Evolutionary conservation across 176 grass and related monocot genomes (phyloP).

Genomic region (Elymus sibiricus): DNA sequence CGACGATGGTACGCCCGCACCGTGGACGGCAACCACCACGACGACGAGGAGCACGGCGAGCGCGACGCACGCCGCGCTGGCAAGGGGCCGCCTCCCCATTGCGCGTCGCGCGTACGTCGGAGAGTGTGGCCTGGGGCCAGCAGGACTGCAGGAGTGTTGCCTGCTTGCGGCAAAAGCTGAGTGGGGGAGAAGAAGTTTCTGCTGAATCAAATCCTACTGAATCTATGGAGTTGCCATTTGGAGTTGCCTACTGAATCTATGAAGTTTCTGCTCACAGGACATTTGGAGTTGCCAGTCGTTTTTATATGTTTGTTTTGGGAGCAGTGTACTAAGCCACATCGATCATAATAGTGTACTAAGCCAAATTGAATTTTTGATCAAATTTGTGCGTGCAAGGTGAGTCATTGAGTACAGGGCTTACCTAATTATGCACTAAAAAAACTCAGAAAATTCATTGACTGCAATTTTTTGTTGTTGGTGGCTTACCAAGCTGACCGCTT

Average conservation of each 20-base stretch:
- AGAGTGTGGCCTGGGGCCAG: not conserved
- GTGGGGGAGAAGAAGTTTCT: not conserved
- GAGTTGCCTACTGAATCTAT: not conserved
- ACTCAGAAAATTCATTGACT: too few relatives aligned
- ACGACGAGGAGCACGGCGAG: not conserved
- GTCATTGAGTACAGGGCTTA: too few relatives aligned
- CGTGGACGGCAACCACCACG: not conserved
- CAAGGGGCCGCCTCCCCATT: slow-evolving; percentile 20
- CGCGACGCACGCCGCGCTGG: slow-evolving; percentile 10
- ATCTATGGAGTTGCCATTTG: too few relatives aligned
- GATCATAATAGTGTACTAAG: not conserved
- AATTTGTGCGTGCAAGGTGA: too few relatives aligned
- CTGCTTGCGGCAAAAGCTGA: not conserved
- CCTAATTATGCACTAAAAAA: too few relatives aligned
- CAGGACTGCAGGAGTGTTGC: not conserved
- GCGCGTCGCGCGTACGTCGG: not conserved
- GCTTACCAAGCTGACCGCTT: too few relatives aligned
- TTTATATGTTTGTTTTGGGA: not conserved
- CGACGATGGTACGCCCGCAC: not conserved
- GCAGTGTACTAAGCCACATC: not conserved
- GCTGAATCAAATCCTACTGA: not conserved
- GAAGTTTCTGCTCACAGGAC: not conserved
- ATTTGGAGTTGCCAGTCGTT: not conserved
- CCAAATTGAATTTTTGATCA: not conserved
- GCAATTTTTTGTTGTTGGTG: too few relatives aligned